Evolutionary conservation across 2,329 filamentous ascomycete genomes (phyloP), one percentile per base, ranked within the genome.

Genomic region (Arthroderma sp.): DNA sequence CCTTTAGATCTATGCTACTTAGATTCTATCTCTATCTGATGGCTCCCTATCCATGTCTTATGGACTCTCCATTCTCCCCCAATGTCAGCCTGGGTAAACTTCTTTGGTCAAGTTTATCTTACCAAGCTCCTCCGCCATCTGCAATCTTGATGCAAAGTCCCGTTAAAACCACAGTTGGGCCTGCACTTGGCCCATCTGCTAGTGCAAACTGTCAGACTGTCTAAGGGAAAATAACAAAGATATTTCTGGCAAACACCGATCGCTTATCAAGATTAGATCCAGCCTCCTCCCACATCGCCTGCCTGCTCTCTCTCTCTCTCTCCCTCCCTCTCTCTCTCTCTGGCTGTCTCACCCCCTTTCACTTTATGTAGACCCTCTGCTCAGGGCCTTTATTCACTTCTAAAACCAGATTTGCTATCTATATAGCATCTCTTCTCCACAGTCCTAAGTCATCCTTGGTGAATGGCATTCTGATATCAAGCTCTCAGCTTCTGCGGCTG

Each of bases 91-190:
- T n/a, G 19, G 44, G 28, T 23, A 21, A 8, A 9, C 21, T 44
- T 44, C 41, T 25, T 4, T 44, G 19, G 11, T 13, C 6, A 15
- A 19, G n/a, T 43, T 2, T n/a, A 7, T 43, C 5, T 13, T 44
- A 37, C 19, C 49, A 53, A 53, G 38, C 33, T 41, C 56, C 41
- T 58, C 33, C 47, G 25, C 25, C 44, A 56, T 54, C 37, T 49
- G 53, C 54, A 31, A 7, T 33, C 37, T 37, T 17, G 35, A 60
- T 60, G 59, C 59, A 56, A 39, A 43, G 37, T 60, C 56, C 59
- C 59, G 59, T 55, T 53, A 49, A 57, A 55, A 33, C 37, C 19
- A 39, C 21, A 23, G 23, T 44, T 55, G 23, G 37, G 37, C 54
- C 37, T 51, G 44, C 44, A 51, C 44, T 33, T 51, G 44, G 23